These are phyloP conservation scores for Yamadazyma triangularis DNA, from an alignment of 1,139 yeast species.

Conservation along the genomic window DNA sequence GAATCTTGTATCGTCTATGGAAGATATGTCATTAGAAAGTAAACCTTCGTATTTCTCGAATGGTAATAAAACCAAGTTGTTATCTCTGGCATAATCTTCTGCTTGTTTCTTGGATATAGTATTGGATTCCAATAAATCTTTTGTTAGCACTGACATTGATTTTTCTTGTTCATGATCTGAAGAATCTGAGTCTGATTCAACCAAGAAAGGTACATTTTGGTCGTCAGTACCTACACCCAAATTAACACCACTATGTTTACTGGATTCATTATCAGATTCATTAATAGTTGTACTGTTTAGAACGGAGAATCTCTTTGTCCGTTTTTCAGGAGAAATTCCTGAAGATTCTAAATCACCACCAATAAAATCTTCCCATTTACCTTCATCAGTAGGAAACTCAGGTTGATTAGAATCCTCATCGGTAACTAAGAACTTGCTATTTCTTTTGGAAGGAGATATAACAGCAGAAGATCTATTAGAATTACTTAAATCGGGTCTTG, in stretches of 20 bases:
- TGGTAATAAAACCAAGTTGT: slow-evolving; percentile 40
- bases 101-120: slow-evolving; percentile 18
- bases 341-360: slow-evolving; percentile 27
- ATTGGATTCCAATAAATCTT: slow-evolving; percentile 15
- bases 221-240: slow-evolving; percentile 12
- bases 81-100: slow-evolving; percentile 45
- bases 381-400: slow-evolving; percentile 19
- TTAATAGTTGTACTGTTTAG: slow-evolving; percentile 11
- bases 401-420: slow-evolving; percentile 18
- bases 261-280: slow-evolving; percentile 18
- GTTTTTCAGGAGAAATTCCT: slow-evolving; percentile 7
- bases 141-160: slow-evolving; percentile 18
- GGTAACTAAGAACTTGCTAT: slow-evolving; percentile 27
- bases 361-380: slow-evolving; percentile 42
- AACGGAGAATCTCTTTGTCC: slow-evolving; percentile 14
- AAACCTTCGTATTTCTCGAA: slow-evolving; percentile 40
- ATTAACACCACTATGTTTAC: slow-evolving; percentile 7
- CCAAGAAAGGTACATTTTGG: slow-evolving; percentile 22
- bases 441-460: slow-evolving; percentile 36
- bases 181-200: slow-evolving; percentile 38
- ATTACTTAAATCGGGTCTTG: slow-evolving; percentile 8
- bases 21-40: slow-evolving; percentile 19
- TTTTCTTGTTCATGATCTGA: slow-evolving; percentile 21
- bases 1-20: slow-evolving; percentile 20
- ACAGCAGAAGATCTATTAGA: slow-evolving; percentile 20